These are phyloP conservation scores for Pseudogymnoascus sp. DNA, from an alignment of 2,329 filamentous ascomycete species.

Conservation along the genomic window DNA sequence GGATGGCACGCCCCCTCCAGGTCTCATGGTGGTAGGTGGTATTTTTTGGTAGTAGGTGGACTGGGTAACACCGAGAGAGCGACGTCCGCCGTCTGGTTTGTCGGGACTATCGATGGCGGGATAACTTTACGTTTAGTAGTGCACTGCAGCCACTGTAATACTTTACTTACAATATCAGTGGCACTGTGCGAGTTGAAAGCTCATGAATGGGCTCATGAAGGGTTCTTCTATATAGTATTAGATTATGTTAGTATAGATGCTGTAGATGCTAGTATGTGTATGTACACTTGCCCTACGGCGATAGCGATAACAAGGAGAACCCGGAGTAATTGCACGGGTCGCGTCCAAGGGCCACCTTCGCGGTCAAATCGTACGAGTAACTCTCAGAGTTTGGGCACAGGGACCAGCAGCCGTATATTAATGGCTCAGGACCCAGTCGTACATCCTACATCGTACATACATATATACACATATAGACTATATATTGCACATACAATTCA, in stretches of 20 bases:
- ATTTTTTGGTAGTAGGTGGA: too few species aligned
- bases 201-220: too few species aligned
- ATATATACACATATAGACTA: too few species aligned
- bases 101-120: background rate
- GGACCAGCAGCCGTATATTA: background rate
- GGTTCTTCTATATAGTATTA: too few species aligned
- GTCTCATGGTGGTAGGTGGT: background rate
- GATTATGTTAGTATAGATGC: too few species aligned
- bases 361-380: background rate
- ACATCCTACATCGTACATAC: too few species aligned
- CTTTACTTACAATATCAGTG: too few species aligned
- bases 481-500: too few species aligned
- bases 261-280: too few species aligned
- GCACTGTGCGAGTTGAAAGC: too few species aligned
- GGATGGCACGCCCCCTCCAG: background rate
- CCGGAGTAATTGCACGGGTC: background rate
- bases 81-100: background rate
- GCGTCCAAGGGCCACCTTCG: too few species aligned
- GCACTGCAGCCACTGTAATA: background rate
- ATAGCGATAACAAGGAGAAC: background rate
- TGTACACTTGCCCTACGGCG: too few species aligned
- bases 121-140: background rate
- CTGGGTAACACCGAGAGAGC: background rate
- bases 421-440: background rate
- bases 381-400: background rate